A percentile compares a stretch with the other conserved stretches of the same genome.
phyloP scores from a whole-genome alignment of 805 yeast genomes.

The Starmera quercuum region DNA sequence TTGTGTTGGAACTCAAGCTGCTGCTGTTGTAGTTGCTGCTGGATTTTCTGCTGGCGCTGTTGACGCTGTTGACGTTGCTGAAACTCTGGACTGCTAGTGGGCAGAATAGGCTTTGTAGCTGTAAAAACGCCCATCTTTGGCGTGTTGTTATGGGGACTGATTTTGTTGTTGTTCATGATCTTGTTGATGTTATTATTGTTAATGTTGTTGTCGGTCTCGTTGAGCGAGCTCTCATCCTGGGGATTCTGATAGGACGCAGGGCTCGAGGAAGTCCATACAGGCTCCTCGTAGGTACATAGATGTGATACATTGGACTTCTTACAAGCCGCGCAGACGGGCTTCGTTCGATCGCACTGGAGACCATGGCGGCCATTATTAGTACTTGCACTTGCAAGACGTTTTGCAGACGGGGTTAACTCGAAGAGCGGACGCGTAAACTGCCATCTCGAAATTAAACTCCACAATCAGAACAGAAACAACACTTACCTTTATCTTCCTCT shows the following conservation, averaged over 20 bases:
- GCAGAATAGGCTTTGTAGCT: no score
- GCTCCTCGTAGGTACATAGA: constrained; percentile 18
- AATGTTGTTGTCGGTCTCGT: not conserved
- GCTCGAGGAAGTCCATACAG: constrained; percentile 3
- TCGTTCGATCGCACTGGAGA: constrained; percentile 19
- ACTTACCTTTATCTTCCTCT: constrained; percentile 22
- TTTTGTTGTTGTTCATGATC: not conserved
- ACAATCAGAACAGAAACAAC: not conserved
- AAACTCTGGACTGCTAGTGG: no score
- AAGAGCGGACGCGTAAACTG: constrained; percentile 4
- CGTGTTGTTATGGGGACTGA: constrained; percentile 1
- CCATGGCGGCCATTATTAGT: constrained; percentile 1
- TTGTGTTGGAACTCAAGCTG: constrained; percentile 14
- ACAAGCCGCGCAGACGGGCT: constrained; percentile 19
- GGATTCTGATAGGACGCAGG: constrained; percentile 1
- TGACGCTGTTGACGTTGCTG: no score
- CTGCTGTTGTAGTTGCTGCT: constrained; percentile 7
- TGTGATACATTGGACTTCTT: constrained; percentile 17
- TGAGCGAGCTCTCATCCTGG: not conserved
- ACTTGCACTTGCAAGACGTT: constrained; percentile 1
- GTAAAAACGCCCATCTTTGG: no score
- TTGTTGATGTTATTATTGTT: not conserved
- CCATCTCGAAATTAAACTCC: constrained; percentile 1
- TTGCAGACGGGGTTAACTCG: not conserved
- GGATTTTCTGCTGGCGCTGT: constrained; percentile 3